These are phyloP conservation scores for Phytophthora quininea DNA, from an alignment of 352 stramenopile genomes.

Conservation along the genomic window DNA sequence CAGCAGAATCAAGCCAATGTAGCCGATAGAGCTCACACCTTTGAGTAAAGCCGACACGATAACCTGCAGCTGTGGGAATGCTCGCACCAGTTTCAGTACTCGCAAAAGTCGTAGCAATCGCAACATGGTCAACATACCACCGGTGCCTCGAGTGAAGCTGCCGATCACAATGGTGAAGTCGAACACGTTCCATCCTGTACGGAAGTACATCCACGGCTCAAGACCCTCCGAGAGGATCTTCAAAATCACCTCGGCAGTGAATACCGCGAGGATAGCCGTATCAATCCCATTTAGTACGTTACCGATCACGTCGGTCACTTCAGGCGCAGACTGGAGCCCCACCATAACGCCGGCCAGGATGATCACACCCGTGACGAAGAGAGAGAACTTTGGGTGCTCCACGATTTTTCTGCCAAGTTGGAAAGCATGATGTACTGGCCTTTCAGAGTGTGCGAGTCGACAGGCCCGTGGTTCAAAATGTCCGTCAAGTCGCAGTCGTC, in stretches of 20 bases:
- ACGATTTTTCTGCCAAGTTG: constrained; percentile 46
- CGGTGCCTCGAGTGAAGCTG: constrained; percentile 66
- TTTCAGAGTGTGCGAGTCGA: constrained; percentile 52
- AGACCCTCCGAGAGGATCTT: constrained; percentile 82
- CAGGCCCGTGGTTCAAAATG: constrained; percentile 57
- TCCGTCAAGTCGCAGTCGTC: constrained; percentile 76
- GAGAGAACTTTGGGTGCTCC: constrained; percentile 59
- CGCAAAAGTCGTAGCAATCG: constrained; percentile 81
- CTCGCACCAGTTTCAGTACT: constrained; percentile 88
- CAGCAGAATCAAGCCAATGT: constrained; percentile 90
- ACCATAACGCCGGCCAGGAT: constrained; percentile 78
- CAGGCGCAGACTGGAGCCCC: constrained; percentile 73
- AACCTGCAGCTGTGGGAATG: constrained; percentile 88
- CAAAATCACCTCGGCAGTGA: constrained; percentile 76
- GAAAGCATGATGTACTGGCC: constrained; percentile 58
- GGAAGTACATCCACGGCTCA: constrained; percentile 81
- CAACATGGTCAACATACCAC: constrained; percentile 85
- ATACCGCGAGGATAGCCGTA: constrained; percentile 72
- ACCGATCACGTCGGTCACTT: constrained; percentile 57
- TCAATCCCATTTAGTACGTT: constrained; percentile 57
- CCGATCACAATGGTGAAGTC: constrained; percentile 88
- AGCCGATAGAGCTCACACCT: constrained; percentile 85
- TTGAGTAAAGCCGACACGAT: constrained; percentile 92
- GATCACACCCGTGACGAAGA: constrained; percentile 84
- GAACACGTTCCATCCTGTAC: constrained; percentile 80